These are phyloP conservation scores for Trypanosomatidae sp. DNA, from an alignment of 208 protist genomes.

Conservation along the genomic window DNA sequence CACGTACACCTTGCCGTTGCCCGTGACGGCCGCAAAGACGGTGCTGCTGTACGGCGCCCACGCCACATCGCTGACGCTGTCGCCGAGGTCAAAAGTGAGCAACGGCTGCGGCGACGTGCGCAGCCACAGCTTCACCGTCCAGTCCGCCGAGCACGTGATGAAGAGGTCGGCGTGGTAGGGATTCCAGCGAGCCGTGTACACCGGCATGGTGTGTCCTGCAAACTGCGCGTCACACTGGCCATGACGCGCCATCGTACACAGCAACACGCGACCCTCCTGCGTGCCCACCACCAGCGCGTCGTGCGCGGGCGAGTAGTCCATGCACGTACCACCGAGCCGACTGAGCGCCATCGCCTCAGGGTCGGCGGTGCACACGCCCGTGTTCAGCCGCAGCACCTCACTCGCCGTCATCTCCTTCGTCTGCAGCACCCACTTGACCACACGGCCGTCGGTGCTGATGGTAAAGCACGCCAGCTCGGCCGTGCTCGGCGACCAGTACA, in stretches of 20 bases:
- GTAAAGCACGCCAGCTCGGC: constrained; percentile 89
- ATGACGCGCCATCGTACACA: constrained; percentile 94
- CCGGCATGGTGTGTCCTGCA: constrained; percentile 87
- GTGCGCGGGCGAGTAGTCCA: constrained; percentile 89
- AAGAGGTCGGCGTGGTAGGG: constrained; percentile 92
- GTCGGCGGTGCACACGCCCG: constrained; percentile 52
- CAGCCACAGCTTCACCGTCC: constrained; percentile 96
- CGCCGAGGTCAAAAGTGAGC: constrained; percentile 93
- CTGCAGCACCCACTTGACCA: constrained; percentile 89
- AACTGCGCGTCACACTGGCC: constrained; percentile 92
- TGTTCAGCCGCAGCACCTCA: constrained; percentile 83
- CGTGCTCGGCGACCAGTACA: constrained; percentile 57
- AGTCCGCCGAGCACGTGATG: constrained; percentile 93
- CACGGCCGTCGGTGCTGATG: constrained; percentile 92
- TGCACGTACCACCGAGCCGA: constrained; percentile 91
- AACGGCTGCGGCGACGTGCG: constrained; percentile 70
- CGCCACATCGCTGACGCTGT: constrained; percentile 91
- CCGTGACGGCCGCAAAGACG: constrained; percentile 94
- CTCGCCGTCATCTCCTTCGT: constrained; percentile 94
- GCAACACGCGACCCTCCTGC: constrained; percentile 91
- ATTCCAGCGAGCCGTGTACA: constrained; percentile 95
- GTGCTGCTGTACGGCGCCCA: constrained; percentile 96
- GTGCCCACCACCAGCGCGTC: constrained; percentile 93
- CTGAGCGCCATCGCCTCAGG: constrained; percentile 77
- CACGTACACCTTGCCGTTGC: constrained; percentile 90